A percentile compares a stretch with the other conserved stretches of the same genome.
Evolutionary conservation across 106 monocot genomes (phyloP).

Genomic region (Dioscorea zingiberensis): DNA sequence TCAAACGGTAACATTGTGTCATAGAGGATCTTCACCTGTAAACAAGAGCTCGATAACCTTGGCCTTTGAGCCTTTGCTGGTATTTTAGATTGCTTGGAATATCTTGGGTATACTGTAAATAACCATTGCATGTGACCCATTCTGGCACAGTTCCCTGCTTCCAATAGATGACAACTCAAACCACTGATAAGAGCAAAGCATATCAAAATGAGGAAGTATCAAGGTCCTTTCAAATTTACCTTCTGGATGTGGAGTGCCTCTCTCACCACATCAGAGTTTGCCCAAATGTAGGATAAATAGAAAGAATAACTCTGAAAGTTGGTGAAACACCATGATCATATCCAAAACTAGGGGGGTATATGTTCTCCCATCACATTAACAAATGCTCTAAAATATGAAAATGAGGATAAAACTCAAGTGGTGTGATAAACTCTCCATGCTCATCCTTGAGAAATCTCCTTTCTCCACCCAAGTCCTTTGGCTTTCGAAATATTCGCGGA

Average conservation of each 20-base stretch:
- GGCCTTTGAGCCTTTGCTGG: constrained; percentile 24
- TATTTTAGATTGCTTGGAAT: too few relatives aligned
- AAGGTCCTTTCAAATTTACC: constrained; percentile 7
- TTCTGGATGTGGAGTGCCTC: too few relatives aligned
- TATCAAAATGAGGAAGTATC: too few relatives aligned
- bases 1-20: neutral
- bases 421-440: neutral
- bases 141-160: constrained; percentile 23
- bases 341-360: too few relatives aligned
- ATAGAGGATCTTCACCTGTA: constrained; percentile 46
- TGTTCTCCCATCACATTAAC: too few relatives aligned
- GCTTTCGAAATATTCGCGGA: neutral
- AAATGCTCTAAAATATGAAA: too few relatives aligned
- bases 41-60: constrained; percentile 47
- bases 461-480: neutral
- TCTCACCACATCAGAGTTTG: constrained; percentile 14
- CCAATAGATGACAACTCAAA: too few relatives aligned
- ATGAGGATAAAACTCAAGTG: neutral
- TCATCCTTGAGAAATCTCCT: too few relatives aligned
- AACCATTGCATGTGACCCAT: too few relatives aligned
- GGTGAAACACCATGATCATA: neutral
- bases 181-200: too few relatives aligned
- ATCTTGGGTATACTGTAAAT: too few relatives aligned
- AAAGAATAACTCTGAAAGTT: constrained; percentile 24
- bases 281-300: constrained; percentile 29